Evolutionary conservation across 73 alveolate genomes (phyloP), one percentile per base, ranked within the genome.

Genomic region (Diophrys sp.): DNA sequence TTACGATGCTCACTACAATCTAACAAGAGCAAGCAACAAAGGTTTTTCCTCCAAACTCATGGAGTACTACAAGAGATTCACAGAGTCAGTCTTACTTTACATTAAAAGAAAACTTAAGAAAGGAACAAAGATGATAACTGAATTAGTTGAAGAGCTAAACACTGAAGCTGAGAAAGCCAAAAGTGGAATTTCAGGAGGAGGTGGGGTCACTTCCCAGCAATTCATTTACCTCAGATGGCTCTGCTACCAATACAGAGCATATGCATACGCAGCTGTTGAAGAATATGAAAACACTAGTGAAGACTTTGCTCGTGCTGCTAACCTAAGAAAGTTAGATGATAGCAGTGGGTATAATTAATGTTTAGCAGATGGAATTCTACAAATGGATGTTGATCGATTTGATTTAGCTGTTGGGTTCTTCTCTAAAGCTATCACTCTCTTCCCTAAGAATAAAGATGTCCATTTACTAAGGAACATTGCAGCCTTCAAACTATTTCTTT

Each of bases 1-100:
- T 70, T 93, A 93, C 79, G 94, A 88, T 53, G 98, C 98, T 23
- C 92, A 74, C 72, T 89, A 84, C 82, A 78, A 88, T 31, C 87
- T 93, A 23, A 77, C 80, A 55, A 75, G 97, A 34, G 94, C 95
- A 23, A 84, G 75, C 29, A 81, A 84, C 56, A 44, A 78, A 1
- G 85, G 77, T 69, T 85, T 84, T 27, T 81, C 78, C 30, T 75
- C 87, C 30, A 88, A 88, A 71, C 34, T 84, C 27, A 83, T 88
- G 30, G 87, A 91, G 69, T 74, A 78, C 68, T 85, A 88, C 66
- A 83, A 79, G 75, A 77, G 79, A 32, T 91, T 88, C 74, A 80
- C 94, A 32, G 97, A 91, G 73, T 95, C 93, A 23, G 97, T 89
- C 1, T 86, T 89, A 0, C 79, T 74, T 71, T 70, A 88, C 54